These are phyloP conservation scores for Chaetoceros tenuissimus DNA, from an alignment of 108 stramenopile genomes.

Conservation along the genomic window DNA sequence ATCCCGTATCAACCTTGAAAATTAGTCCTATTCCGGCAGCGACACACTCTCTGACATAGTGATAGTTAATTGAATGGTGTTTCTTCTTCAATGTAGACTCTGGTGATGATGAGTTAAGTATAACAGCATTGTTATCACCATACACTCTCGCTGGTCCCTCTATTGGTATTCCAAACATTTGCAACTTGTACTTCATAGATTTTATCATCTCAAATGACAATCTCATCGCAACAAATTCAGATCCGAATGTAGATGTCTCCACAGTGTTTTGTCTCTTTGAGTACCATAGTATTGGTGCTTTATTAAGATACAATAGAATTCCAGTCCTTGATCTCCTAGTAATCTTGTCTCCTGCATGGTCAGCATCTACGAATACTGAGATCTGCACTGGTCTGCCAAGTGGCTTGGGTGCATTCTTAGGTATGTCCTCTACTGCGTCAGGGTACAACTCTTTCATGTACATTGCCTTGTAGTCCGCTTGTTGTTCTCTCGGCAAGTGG, in stretches of 20 bases:
- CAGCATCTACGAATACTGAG: too few species aligned
- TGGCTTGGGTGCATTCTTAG: too few species aligned
- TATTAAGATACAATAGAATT: too few species aligned
- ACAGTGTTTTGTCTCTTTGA: too few species aligned
- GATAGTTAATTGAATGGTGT: constrained; percentile 24
- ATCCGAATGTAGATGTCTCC: constrained; percentile 2
- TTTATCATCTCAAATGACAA: constrained; percentile 21
- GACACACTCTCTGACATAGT: constrained; percentile 27
- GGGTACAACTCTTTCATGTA: too few species aligned
- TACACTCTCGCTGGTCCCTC: constrained; percentile 18
- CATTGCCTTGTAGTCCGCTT: too few species aligned
- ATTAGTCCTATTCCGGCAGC: constrained; percentile 13
- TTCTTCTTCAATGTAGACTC: constrained; percentile 42
- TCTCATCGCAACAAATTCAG: constrained; percentile 34
- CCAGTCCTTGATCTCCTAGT: too few species aligned
- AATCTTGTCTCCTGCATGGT: too few species aligned
- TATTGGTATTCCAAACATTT: constrained; percentile 47
- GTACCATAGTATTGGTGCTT: too few species aligned
- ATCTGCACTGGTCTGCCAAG: too few species aligned
- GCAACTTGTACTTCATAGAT: constrained; percentile 42
- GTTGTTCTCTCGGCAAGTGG: too few species aligned
- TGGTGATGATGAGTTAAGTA: constrained; percentile 22
- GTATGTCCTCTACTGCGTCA: too few species aligned
- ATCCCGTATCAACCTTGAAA: constrained; percentile 9
- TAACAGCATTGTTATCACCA: constrained; percentile 34